Percentiles rank a stretch among this genome's conserved stretches.
Conservation (phyloP, 1,284 basidiomycete species). For the Farysia itapuensis region DNA sequence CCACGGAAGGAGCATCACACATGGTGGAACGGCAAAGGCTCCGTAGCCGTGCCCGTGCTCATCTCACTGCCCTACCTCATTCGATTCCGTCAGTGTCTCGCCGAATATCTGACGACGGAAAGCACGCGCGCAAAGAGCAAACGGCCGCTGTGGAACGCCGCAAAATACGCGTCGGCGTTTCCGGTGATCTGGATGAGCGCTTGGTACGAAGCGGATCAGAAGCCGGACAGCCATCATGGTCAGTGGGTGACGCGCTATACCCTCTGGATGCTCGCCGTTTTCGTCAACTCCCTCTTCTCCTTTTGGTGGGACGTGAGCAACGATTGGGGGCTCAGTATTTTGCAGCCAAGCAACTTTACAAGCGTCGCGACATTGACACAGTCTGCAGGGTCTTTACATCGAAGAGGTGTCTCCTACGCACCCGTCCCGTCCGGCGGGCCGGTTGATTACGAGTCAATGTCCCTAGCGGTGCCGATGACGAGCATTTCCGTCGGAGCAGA, state of each 20-base stretch:
- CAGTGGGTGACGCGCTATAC: conserved; percentile 12
- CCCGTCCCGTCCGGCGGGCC: conserved; percentile 8
- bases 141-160: conserved; percentile 79
- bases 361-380: conserved; percentile 7
- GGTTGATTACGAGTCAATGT: conserved; percentile 12
- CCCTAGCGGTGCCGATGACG: conserved; percentile 9
- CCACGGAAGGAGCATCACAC: conserved; percentile 59
- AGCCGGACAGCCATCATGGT: conserved; percentile 5
- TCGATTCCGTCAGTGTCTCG: conserved; percentile 87
- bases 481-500: no score
- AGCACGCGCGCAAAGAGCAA: conserved; percentile 57
- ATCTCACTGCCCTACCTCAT: conserved; percentile 89
- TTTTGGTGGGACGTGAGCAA: conserved; percentile 99
- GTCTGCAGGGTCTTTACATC: conserved; percentile 17
- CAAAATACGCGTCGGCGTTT: conserved; percentile 95
- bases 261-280: conserved; percentile 73
- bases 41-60: conserved; percentile 71
- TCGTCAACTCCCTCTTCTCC: conserved; percentile 87
- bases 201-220: conserved; percentile 34
- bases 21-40: conserved; percentile 52
- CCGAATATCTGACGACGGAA: conserved; percentile 68
- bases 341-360: conserved; percentile 61
- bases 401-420: conserved; percentile 15
- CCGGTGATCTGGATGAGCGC: conserved; percentile 78
- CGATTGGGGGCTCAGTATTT: conserved; percentile 89